Base-by-base conservation (phyloP, 2,329 filamentous ascomycete species). In the Exophiala bonariae region DNA sequence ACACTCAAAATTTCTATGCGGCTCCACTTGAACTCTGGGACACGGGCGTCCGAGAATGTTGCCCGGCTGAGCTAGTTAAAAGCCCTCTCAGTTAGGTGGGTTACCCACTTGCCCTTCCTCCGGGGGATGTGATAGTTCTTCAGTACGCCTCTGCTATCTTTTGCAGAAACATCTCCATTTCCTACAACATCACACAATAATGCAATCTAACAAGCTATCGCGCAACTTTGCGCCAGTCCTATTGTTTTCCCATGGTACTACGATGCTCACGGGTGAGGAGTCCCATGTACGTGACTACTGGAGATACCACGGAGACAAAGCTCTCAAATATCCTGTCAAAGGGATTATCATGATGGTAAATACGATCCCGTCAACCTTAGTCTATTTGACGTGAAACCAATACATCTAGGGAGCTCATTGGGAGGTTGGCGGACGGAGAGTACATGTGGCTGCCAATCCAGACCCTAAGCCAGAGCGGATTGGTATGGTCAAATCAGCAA, bases 211-310 rank as follows among this genome's bases (percentile, higher is more conserved):
- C 11, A 4, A 16, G 20, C 44, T n/a, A n/a, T n/a, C n/a, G n/a
- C n/a, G n/a, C n/a, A n/a, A n/a, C n/a, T n/a, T n/a, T n/a, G n/a
- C 80, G 4, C 81, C 81, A 3, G 79, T 84, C 0, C 78, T 83
- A 60, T 79, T 85, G 65, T 85, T 85, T 64, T 84, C 82, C 2
- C 83, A 86, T 75, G 83, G 83, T 59, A 84, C 81, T n/a, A 86
- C 82, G 30, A 85, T 85, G 81, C 86, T 86, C 82, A 67, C 86
- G 11, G 83, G 82, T 28, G 83, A 86, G 59, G 76, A 83, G 56
- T 80, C 77, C 11, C 62, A 68, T 3, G 82, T 80, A 1, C 81
- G 81, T 10, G 72, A 74, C 18, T 86, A 85, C 66, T 86, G 83
- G 83, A 82, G 83, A 61, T 72, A 76, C 50, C 79, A 77, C 57